Evolutionary conservation across 495 filamentous ascomycete species (phyloP).

Genomic region (Hypoxylon rickii): DNA sequence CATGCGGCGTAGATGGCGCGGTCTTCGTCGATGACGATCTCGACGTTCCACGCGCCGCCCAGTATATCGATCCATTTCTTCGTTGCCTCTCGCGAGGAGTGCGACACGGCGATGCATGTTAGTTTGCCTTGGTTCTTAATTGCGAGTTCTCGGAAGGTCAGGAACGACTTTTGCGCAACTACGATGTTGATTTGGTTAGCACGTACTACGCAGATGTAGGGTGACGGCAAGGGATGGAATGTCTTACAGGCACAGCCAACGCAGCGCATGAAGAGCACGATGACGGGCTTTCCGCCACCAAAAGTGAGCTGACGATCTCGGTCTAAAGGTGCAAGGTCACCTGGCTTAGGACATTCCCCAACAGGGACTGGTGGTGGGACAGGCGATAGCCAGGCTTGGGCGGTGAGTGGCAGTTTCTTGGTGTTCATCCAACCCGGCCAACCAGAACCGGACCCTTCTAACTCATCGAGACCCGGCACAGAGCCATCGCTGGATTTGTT

Average conservation of each 20-base stretch:
- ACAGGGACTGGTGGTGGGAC: slow-evolving; percentile 51
- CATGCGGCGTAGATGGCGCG: slow-evolving; percentile 56
- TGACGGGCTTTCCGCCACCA: slow-evolving; percentile 42
- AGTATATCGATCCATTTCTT: slow-evolving; percentile 54
- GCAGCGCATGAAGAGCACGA: slow-evolving; percentile 59
- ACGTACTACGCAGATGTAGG: background rate
- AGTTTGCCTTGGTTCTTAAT: slow-evolving; percentile 45
- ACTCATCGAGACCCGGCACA: slow-evolving; percentile 26
- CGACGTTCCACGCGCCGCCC: slow-evolving; percentile 52
- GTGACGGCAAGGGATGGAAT: slow-evolving; percentile 3
- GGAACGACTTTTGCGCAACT: slow-evolving; percentile 63
- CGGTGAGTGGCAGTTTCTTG: slow-evolving; percentile 50
- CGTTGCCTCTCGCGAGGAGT: slow-evolving; percentile 53
- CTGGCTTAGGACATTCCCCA: slow-evolving; percentile 46
- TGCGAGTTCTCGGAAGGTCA: slow-evolving; percentile 52
- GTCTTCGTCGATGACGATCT: slow-evolving; percentile 57
- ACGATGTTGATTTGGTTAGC: slow-evolving; percentile 20
- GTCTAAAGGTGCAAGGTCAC: slow-evolving; percentile 53
- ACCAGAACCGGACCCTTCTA: slow-evolving; percentile 36
- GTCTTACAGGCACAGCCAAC: slow-evolving; percentile 59
- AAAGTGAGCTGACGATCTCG: slow-evolving; percentile 48
- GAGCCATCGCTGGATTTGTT: slow-evolving; percentile 33
- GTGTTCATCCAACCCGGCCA: slow-evolving; percentile 47
- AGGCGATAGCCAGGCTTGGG: slow-evolving; percentile 53
- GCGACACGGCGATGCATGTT: slow-evolving; percentile 59